phyloP scores from a whole-genome alignment of 345 rosid species.

The Eucalyptus cloeziana region DNA sequence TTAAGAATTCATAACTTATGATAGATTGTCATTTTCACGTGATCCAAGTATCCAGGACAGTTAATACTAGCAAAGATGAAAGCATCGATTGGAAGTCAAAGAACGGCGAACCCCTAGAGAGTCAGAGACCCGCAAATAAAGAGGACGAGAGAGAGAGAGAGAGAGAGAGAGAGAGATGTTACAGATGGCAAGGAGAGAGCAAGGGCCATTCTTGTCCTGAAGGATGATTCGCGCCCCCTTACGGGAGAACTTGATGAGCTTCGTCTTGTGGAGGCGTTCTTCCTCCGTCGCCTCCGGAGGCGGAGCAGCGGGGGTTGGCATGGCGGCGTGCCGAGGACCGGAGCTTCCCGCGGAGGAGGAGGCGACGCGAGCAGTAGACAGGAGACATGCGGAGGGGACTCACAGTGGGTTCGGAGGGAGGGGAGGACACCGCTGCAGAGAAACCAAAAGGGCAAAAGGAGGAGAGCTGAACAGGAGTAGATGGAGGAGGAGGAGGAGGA shows the following conservation, averaged over 20 bases:
- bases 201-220: constrained; percentile 95
- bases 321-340: not conserved
- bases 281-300: not conserved
- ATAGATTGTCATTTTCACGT: too few species aligned
- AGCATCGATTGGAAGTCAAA: not conserved
- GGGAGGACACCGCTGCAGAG: too few species aligned
- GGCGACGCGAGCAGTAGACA: too few species aligned
- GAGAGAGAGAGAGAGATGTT: not conserved
- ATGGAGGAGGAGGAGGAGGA: too few species aligned
- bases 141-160: not conserved
- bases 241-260: constrained; percentile 65
- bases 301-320: not conserved
- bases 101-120: not conserved
- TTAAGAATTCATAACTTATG: too few species aligned
- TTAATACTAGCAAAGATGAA: too few species aligned
- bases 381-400: too few species aligned
- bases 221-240: constrained; percentile 73
- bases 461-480: too few species aligned
- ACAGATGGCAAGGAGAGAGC: constrained; percentile 97
- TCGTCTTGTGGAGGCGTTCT: constrained; percentile 19
- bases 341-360: not conserved
- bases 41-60: too few species aligned
- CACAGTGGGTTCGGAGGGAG: too few species aligned
- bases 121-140: constrained; percentile 2
- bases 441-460: too few species aligned